phyloP scores from a whole-genome alignment of 371 early-diverging fungal species.

The Dipsacomyces acuminosporus region DNA sequence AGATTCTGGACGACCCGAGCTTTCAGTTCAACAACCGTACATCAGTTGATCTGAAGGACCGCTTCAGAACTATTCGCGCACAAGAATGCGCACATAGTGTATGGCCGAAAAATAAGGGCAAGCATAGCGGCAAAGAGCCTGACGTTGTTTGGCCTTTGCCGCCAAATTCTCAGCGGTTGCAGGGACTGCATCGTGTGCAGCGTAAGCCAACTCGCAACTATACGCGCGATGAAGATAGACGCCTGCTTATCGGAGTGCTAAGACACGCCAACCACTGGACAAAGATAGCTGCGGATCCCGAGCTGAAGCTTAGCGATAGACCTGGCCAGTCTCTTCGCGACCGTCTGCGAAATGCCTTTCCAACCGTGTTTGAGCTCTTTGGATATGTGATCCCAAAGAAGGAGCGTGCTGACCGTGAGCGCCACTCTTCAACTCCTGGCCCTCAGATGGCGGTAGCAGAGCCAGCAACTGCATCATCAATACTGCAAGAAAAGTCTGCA shows the following conservation, averaged over 20 bases:
- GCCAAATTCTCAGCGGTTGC: conserved; percentile 41
- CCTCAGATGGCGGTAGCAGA: background rate
- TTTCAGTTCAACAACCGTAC: conserved; percentile 48
- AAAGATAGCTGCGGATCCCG: conserved; percentile 41
- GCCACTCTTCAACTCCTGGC: conserved; percentile 2
- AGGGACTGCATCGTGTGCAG: conserved; percentile 44
- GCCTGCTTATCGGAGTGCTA: conserved; percentile 38
- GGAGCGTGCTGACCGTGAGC: conserved; percentile 42
- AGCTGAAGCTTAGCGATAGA: conserved; percentile 30
- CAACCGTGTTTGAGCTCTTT: conserved; percentile 42
- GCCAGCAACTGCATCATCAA: no score
- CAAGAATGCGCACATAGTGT: conserved; percentile 44
- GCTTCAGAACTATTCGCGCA: conserved; percentile 45
- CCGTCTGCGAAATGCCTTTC: conserved; percentile 45
- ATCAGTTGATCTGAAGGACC: conserved; percentile 48
- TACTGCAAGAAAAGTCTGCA: background rate
- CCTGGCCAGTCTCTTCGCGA: conserved; percentile 47
- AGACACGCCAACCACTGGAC: conserved; percentile 47
- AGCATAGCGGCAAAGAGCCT: conserved; percentile 27
- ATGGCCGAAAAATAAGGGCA: conserved; percentile 11
- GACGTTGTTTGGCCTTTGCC: conserved; percentile 47
- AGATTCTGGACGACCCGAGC: conserved; percentile 43
- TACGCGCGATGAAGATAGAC: conserved; percentile 39
- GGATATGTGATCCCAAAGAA: conserved; percentile 45
- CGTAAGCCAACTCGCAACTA: conserved; percentile 47